These are phyloP conservation scores for Vanilla planifolia DNA, from an alignment of 106 monocot genomes.

Conservation along the genomic window DNA sequence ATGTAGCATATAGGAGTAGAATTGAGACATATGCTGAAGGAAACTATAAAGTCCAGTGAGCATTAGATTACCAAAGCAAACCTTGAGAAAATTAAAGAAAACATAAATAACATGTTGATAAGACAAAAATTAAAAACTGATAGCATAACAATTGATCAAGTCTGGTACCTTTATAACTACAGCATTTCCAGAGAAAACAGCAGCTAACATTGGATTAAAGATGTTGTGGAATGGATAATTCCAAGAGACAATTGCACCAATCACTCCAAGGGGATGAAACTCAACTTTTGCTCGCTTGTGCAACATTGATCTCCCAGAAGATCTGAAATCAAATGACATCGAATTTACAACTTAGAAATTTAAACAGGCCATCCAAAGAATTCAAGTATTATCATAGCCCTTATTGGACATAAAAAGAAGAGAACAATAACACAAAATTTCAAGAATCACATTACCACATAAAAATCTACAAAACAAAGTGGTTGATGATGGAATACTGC, in stretches of 20 bases:
- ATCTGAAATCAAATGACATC: slow-evolving; percentile 29
- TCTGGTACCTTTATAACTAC: slow-evolving; percentile 81
- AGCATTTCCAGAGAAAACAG: slow-evolving; percentile 95
- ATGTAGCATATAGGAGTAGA: neutral
- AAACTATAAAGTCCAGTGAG: neutral
- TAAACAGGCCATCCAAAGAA: too few species aligned
- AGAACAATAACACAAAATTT: too few species aligned
- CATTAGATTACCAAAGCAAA: neutral
- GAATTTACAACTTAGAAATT: neutral
- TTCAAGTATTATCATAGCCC: too few species aligned
- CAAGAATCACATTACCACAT: too few species aligned
- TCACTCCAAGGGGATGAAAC: slow-evolving; percentile 91
- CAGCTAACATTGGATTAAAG: slow-evolving; percentile 96
- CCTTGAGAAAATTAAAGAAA: neutral
- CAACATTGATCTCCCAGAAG: slow-evolving; percentile 85
- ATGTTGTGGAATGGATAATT: slow-evolving; percentile 99
- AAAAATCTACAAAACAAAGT: too few species aligned
- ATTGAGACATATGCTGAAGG: neutral
- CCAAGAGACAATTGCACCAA: slow-evolving; percentile 99
- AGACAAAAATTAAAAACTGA: neutral
- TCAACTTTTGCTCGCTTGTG: slow-evolving; percentile 97
- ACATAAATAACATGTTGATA: neutral
- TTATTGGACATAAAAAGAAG: too few species aligned
- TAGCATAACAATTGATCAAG: slow-evolving; percentile 1
- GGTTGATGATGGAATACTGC: too few species aligned